These are phyloP conservation scores for Verticillium klebahnii DNA, from an alignment of 2,329 filamentous ascomycete genomes.

Conservation along the genomic window DNA sequence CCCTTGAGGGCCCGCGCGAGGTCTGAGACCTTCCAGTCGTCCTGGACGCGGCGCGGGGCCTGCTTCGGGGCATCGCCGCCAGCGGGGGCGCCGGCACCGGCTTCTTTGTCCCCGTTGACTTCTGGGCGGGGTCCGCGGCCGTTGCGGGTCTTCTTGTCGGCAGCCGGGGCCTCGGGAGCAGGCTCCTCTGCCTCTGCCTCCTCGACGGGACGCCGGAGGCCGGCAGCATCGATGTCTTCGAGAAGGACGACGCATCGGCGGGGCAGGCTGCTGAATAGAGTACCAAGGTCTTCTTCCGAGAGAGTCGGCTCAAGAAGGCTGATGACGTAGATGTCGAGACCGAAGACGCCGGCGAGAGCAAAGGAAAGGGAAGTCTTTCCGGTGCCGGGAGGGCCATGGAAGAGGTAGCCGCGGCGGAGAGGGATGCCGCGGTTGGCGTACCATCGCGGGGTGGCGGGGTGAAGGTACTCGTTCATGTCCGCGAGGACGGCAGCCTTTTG, in stretches of 20 bases:
- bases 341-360: conserved; percentile 61
- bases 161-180: not conserved
- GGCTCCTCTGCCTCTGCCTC: conserved; percentile 18
- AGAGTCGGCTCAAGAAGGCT: conserved; percentile 51
- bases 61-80: too few species aligned
- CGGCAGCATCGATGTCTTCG: conserved; percentile 66
- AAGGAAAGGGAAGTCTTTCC: conserved; percentile 68
- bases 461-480: conserved; percentile 75
- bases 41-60: not conserved
- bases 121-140: not conserved
- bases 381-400: conserved; percentile 70
- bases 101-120: not conserved
- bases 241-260: conserved; percentile 61
- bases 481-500: conserved; percentile 63
- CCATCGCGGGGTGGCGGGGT: conserved; percentile 65
- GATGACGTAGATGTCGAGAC: conserved; percentile 63
- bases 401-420: conserved; percentile 71
- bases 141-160: conserved; percentile 12
- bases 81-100: not conserved
- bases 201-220: conserved; percentile 40
- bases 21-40: conserved; percentile 33
- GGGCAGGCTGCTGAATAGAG: conserved; percentile 57
- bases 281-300: conserved; percentile 56
- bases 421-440: conserved; percentile 74
- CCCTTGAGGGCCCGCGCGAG: conserved; percentile 36